Evolutionary conservation across 176 grass and related monocot species (phyloP).

Genomic region (Saccharum officinarum): DNA sequence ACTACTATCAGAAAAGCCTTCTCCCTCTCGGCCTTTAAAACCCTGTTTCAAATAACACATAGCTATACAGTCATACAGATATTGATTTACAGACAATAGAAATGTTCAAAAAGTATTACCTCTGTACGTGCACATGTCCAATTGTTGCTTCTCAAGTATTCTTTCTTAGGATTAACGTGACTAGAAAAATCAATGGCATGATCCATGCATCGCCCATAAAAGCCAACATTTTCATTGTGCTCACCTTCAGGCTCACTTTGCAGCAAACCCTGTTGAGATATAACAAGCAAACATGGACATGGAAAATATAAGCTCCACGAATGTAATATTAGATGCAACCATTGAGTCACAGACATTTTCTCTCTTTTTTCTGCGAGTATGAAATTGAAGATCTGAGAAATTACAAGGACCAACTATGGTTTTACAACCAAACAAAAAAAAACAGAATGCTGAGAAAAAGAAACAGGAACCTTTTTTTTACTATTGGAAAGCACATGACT

Average conservation of each 20-base stretch:
- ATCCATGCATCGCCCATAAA: constrained; percentile 83
- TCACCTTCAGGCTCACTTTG: constrained; percentile 95
- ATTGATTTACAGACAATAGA: constrained; percentile 18
- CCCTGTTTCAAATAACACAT: constrained; percentile 49
- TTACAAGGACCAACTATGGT: not conserved
- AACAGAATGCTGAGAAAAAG: not conserved
- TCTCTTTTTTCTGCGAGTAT: not conserved
- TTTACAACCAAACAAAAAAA: constrained; percentile 6
- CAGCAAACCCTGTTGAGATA: constrained; percentile 64
- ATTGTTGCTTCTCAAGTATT: constrained; percentile 47
- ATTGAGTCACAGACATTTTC: not conserved
- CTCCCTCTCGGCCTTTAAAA: constrained; percentile 69
- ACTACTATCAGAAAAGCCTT: constrained; percentile 40
- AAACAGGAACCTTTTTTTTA: not conserved
- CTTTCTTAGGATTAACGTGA: constrained; percentile 44
- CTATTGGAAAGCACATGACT: constrained; percentile 20
- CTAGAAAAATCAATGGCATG: constrained; percentile 55
- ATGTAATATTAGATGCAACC: constrained; percentile 3
- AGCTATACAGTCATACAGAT: not conserved
- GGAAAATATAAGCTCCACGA: not conserved
- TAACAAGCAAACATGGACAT: constrained; percentile 28
- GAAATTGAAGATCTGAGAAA: constrained; percentile 6
- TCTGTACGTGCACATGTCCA: constrained; percentile 72
- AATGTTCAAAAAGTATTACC: constrained; percentile 48
- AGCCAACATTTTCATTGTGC: constrained; percentile 73